These are phyloP conservation scores for Albizia julibrissin DNA, from an alignment of 306 rosid species.

Conservation along the genomic window DNA sequence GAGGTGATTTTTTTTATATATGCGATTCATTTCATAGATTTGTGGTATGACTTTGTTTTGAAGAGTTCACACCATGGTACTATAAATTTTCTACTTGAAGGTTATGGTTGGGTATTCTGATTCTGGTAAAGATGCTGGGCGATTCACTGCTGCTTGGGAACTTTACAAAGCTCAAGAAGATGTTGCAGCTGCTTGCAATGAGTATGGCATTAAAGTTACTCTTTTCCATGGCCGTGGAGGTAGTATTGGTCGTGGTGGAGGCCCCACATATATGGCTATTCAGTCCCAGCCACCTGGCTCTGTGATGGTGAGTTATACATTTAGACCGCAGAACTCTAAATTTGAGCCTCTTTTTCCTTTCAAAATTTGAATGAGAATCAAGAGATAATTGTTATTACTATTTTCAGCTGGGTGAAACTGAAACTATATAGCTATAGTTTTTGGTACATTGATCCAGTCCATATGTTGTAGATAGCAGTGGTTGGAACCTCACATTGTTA, in stretches of 20 bases:
- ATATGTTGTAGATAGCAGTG: neutral
- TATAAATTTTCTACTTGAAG: conserved; percentile 47
- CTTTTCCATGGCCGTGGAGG: conserved; percentile 97
- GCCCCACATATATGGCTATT: conserved; percentile 94
- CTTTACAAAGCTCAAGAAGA: conserved; percentile 98
- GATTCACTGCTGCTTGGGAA: conserved; percentile 96
- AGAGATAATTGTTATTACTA: neutral
- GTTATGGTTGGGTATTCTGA: conserved; percentile 98
- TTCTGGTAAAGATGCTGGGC: conserved; percentile 98
- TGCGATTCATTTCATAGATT: conserved; percentile 1
- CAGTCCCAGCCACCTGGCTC: conserved; percentile 99
- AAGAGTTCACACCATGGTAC: conserved; percentile 27
- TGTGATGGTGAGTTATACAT: conserved; percentile 72
- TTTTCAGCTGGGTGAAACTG: neutral
- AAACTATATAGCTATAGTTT: neutral
- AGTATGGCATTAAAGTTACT: conserved; percentile 82
- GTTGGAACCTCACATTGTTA: neutral
- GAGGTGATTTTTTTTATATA: conserved; percentile 59
- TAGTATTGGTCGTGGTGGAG: conserved; percentile 97
- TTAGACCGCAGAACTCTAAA: conserved; percentile 12
- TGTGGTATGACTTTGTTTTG: conserved; percentile 2
- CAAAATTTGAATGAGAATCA: neutral
- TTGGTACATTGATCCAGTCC: neutral
- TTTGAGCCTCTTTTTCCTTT: conserved; percentile 17
- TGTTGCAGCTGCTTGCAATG: conserved; percentile 91